Evolutionary conservation across 495 filamentous ascomycete species (phyloP).

Genomic region (Melanomma pulvis-pyrius): DNA sequence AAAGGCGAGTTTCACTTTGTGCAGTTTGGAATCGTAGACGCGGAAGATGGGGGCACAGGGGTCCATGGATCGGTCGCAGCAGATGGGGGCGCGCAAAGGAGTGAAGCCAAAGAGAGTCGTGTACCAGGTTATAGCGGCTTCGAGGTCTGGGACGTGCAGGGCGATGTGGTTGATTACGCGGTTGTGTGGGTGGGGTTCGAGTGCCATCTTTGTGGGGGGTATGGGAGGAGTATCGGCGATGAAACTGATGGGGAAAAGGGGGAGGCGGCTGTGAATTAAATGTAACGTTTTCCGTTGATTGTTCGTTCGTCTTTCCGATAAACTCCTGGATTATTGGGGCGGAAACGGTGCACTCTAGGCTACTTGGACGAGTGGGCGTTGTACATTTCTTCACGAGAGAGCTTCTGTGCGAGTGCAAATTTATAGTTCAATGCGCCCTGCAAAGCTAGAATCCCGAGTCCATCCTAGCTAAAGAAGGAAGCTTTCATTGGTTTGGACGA

Average conservation of each 20-base stretch:
- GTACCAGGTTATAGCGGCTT: constrained; percentile 29
- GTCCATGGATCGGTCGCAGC: constrained; percentile 20
- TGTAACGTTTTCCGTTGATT: too few relatives aligned
- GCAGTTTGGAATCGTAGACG: constrained; percentile 30
- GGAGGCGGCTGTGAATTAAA: too few relatives aligned
- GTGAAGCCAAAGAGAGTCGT: constrained; percentile 33
- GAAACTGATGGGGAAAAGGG: too few relatives aligned
- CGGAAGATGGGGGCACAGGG: constrained; percentile 31
- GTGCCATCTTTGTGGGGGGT: not conserved
- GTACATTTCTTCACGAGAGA: too few relatives aligned
- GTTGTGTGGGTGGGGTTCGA: constrained; percentile 27
- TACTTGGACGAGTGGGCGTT: too few relatives aligned
- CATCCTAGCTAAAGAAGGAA: not conserved
- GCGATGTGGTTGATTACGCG: constrained; percentile 39
- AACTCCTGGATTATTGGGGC: too few relatives aligned
- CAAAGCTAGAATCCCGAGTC: too few relatives aligned
- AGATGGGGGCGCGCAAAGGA: constrained; percentile 14
- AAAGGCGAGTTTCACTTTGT: constrained; percentile 36
- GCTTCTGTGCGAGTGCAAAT: too few relatives aligned
- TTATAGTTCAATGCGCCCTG: too few relatives aligned
- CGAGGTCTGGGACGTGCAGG: constrained; percentile 33
- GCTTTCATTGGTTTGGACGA: not conserved
- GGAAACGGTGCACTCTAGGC: too few relatives aligned
- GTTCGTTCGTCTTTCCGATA: too few relatives aligned
- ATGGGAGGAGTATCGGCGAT: too few relatives aligned